Evolutionary conservation across 2,329 filamentous ascomycete genomes (phyloP), one percentile per base, ranked within the genome.

Genomic region (Stachybotrys chlorohalonatus): DNA sequence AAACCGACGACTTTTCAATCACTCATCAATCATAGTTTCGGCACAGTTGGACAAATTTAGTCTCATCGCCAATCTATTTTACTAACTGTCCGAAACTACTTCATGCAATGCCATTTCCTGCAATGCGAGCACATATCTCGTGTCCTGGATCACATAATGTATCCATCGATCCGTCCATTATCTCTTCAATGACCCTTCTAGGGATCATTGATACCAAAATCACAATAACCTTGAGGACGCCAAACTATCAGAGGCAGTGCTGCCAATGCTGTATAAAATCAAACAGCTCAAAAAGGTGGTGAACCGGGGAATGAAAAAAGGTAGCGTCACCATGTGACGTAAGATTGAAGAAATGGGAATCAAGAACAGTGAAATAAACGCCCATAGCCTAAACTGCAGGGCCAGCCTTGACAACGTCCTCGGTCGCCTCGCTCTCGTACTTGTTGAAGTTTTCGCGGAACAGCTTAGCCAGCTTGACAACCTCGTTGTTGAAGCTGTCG

Each of bases 361-460:
- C 57, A 54, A 48, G 61, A 42, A 42, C 8, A 5, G 13, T 9
- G 36, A 42, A 42, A 13, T 2, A 42, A 42, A 13, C 13, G 36
- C n/a, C 11, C 11, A 5, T n/a, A 5, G 39, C 16, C 65, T 68
- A 73, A 47, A 71, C 67, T 13, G 55, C 48, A 42, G 83, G 83
- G 7, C 82, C 83, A 52, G 85, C 84, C 66, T 81, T 84, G 73
- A 89, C 83, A 51, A 92, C 89, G 45, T 93, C 89, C 63, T 82
- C 79, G 36, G 89, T 92, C 31, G 91, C 90, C 73, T 95, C 84
- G 63, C 85, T 85, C 66, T 86, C 80, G 78, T 95, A 96, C 81
- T 96, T 96, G 79, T 90, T 85, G 78, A 99, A 99, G 83, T 99
- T 99, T 76, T 96, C 90, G 67, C 86, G 84, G 81, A 99, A 99